Evolutionary conservation across 495 filamentous ascomycete genomes (phyloP).

Genomic region (Lasiosphaeria ovina): DNA sequence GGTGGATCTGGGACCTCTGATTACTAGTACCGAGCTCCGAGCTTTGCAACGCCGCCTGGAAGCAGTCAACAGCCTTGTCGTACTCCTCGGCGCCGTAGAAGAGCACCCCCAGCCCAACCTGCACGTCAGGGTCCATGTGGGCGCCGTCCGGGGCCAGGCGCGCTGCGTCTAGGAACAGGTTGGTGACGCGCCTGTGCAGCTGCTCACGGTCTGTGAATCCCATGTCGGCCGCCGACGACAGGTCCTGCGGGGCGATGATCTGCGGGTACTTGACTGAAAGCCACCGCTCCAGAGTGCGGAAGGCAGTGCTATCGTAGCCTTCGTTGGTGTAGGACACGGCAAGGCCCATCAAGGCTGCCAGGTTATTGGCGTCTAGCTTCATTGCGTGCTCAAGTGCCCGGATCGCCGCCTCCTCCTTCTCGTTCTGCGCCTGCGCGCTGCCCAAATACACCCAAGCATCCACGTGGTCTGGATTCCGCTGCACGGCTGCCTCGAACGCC

Average conservation of each 20-base stretch:
- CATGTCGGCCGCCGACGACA: slow-evolving; percentile 69
- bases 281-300: slow-evolving; percentile 96
- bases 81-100: slow-evolving; percentile 98
- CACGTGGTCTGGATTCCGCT: slow-evolving; percentile 81
- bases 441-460: slow-evolving; percentile 93
- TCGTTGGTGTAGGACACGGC: slow-evolving; percentile 99
- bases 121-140: slow-evolving; percentile 96
- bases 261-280: slow-evolving; percentile 86
- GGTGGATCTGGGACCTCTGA: slow-evolving; percentile 72
- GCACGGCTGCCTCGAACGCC: slow-evolving; percentile 95
- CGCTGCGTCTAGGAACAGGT: slow-evolving; percentile 87
- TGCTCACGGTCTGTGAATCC: slow-evolving; percentile 90
- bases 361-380: slow-evolving; percentile 80
- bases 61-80: slow-evolving; percentile 98
- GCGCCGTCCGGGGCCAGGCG: slow-evolving; percentile 81
- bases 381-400: slow-evolving; percentile 92
- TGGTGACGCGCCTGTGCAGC: slow-evolving; percentile 85
- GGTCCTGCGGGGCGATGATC: slow-evolving; percentile 63
- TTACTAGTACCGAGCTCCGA: slow-evolving; percentile 77
- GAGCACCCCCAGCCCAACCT: slow-evolving; percentile 93
- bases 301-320: slow-evolving; percentile 94
- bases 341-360: slow-evolving; percentile 88
- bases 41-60: slow-evolving; percentile 79
- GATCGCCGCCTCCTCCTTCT: slow-evolving; percentile 97
- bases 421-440: slow-evolving; percentile 91